These are phyloP conservation scores for Epichloe coenophiala DNA, from an alignment of 2,329 filamentous ascomycete species.

Conservation along the genomic window DNA sequence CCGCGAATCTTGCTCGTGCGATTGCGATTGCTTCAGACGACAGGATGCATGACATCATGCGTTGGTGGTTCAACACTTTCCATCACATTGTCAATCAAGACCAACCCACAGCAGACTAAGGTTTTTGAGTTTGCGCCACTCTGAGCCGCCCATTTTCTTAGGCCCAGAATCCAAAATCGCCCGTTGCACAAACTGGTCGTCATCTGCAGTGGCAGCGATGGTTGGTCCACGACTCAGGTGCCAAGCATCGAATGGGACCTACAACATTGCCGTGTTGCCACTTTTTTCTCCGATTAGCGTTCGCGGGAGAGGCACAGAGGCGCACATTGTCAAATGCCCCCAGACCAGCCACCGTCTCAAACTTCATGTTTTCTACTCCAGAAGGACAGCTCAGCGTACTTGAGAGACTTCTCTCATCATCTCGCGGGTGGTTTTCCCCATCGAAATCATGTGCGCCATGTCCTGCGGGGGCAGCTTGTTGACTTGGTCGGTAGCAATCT, in stretches of 20 bases:
- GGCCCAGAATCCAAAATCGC: neutral
- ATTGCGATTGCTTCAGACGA: too few relatives aligned
- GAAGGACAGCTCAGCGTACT: neutral
- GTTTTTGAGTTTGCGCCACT: slow-evolving; percentile 4
- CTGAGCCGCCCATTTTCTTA: neutral
- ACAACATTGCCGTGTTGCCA: neutral
- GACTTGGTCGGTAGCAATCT: neutral
- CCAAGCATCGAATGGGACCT: neutral
- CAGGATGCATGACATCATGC: too few relatives aligned
- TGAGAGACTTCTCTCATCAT: neutral
- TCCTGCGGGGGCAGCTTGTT: neutral
- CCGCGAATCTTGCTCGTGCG: too few relatives aligned
- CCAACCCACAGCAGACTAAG: neutral
- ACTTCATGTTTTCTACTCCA: neutral
- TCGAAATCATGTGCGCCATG: neutral
- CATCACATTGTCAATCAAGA: too few relatives aligned
- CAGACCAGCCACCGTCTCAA: slow-evolving; percentile 2
- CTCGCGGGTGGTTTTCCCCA: neutral
- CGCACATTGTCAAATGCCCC: slow-evolving; percentile 1
- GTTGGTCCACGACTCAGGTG: too few relatives aligned
- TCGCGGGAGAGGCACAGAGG: slow-evolving; percentile 4
- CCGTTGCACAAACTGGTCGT: neutral
- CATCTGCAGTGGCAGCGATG: too few relatives aligned
- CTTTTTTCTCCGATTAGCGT: neutral
- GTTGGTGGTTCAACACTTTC: too few relatives aligned